Base-by-base conservation (phyloP, 345 rosid genomes). In the Euphorbia lathyris region DNA sequence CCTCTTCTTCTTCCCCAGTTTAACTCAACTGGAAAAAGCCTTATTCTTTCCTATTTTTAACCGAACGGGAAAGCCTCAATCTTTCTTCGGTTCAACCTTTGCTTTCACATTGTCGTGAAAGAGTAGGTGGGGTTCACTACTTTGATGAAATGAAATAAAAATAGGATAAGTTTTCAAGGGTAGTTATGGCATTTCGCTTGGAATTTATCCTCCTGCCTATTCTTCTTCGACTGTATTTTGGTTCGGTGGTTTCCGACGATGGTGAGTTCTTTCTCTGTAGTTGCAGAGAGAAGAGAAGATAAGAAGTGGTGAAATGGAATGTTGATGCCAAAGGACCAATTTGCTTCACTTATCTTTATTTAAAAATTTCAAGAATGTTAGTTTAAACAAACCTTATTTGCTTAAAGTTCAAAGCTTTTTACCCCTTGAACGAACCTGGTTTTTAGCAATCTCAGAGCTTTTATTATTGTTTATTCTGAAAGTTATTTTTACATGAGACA, bases 231-330 rank as follows among this genome's bases (percentile, higher is more conserved):
- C 78, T 83, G 65, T 67, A 83, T 63, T 66, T 79, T 43, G 81
- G 70, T 62, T 67, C 80, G 38, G 88, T 74, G 63, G 79, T 65
- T 40, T 87, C 91, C 8, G 96, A 90, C 3, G 90, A 95, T 25
- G 98, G 99, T 90, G 72, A 85, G 95, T 45, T 59, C n/a, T n/a
- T n/a, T n/a, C n/a, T n/a, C n/a, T n/a, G n/a, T n/a, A n/a, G n/a
- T n/a, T n/a, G n/a, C n/a, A n/a, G n/a, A n/a, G n/a, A n/a, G n/a
- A n/a, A n/a, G n/a, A n/a, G n/a, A n/a, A n/a, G n/a, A n/a, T 25
- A 10, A 30, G 61, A 47, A 36, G 58, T 59, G 61, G 43, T 13
- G 5, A n/a, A n/a, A n/a, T n/a, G n/a, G 66, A 29, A 11, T 25
- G 7, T 62, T 40, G 25, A 17, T n/a, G 59, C 53, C 30, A 40